A percentile compares a stretch with the other conserved stretches of the same genome.
These are phyloP conservation scores for Oidium heveae DNA, from an alignment of 2,329 filamentous ascomycete species.

Conservation along the genomic window DNA sequence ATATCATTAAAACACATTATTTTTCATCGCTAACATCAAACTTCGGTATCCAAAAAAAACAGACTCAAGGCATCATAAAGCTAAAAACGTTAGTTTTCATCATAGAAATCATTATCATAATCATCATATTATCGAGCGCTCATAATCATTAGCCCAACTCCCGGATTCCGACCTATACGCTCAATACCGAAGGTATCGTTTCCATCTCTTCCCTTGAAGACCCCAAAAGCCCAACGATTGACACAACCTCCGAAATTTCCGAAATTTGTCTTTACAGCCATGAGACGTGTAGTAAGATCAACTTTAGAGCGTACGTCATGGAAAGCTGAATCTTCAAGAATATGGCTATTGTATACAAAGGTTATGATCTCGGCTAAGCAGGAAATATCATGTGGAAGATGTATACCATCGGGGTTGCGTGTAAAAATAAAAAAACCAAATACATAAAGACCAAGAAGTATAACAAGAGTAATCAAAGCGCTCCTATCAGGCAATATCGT, in stretches of 20 bases:
- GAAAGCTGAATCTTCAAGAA: conserved; percentile 51
- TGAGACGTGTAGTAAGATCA: conserved; percentile 44
- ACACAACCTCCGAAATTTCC: no score
- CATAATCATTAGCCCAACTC: not conserved
- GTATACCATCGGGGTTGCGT: conserved; percentile 31
- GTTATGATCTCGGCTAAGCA: conserved; percentile 54
- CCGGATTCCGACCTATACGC: conserved; percentile 7
- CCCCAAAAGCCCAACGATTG: conserved; percentile 10
- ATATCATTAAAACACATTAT: no score
- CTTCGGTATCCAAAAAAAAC: no score
- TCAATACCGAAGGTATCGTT: conserved; percentile 12
- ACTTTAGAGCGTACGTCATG: conserved; percentile 37
- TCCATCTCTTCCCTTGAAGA: conserved; percentile 8
- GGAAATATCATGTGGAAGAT: conserved; percentile 47
- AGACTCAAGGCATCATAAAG: no score
- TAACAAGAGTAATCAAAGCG: no score
- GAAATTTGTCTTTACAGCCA: conserved; percentile 5
- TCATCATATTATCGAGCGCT: no score
- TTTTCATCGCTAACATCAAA: no score
- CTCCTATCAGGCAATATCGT: no score
- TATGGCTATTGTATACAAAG: conserved; percentile 47
- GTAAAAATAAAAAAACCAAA: conserved; percentile 36
- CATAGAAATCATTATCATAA: no score
- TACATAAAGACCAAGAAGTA: conserved; percentile 44
- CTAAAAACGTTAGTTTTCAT: no score